Evolutionary conservation across 2,329 filamentous ascomycete genomes (phyloP).

Genomic region (Xylaria sp.): DNA sequence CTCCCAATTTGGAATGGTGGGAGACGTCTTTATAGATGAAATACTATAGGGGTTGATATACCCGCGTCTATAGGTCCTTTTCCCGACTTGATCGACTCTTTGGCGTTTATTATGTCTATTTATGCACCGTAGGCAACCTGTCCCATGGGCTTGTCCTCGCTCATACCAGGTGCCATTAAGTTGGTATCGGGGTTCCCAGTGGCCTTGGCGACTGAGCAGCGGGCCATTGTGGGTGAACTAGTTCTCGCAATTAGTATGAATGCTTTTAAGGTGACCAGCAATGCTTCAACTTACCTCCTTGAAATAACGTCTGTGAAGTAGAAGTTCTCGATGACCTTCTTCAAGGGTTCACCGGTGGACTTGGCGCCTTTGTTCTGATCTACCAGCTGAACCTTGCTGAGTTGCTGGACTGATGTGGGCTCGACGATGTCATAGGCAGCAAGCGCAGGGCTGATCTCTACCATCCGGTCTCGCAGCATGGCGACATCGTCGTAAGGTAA

Average conservation of each 20-base stretch:
- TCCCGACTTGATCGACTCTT: background rate
- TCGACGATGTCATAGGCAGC: slow-evolving; percentile 91
- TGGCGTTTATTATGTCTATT: slow-evolving; percentile 22
- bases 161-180: slow-evolving; percentile 75
- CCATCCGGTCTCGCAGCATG: slow-evolving; percentile 88
- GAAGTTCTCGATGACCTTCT: slow-evolving; percentile 91
- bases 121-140: slow-evolving; percentile 65
- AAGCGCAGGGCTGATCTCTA: slow-evolving; percentile 89
- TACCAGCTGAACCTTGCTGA: slow-evolving; percentile 93
- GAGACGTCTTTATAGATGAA: background rate
- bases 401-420: slow-evolving; percentile 70
- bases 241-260: slow-evolving; percentile 20
- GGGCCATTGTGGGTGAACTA: slow-evolving; percentile 97
- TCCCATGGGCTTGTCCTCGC: slow-evolving; percentile 66
- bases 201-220: slow-evolving; percentile 92
- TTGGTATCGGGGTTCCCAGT: slow-evolving; percentile 79
- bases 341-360: slow-evolving; percentile 73
- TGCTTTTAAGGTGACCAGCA: background rate
- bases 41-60: background rate
- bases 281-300: slow-evolving; percentile 71
- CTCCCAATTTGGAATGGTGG: background rate
- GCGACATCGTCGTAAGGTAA: slow-evolving; percentile 94
- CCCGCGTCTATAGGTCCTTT: slow-evolving; percentile 17
- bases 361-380: slow-evolving; percentile 93
- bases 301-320: slow-evolving; percentile 98